Percentiles rank a stretch among this genome's conserved stretches.
phyloP scores from a whole-genome alignment of 2,329 filamentous ascomycete species.

The Macrophomina tecta region DNA sequence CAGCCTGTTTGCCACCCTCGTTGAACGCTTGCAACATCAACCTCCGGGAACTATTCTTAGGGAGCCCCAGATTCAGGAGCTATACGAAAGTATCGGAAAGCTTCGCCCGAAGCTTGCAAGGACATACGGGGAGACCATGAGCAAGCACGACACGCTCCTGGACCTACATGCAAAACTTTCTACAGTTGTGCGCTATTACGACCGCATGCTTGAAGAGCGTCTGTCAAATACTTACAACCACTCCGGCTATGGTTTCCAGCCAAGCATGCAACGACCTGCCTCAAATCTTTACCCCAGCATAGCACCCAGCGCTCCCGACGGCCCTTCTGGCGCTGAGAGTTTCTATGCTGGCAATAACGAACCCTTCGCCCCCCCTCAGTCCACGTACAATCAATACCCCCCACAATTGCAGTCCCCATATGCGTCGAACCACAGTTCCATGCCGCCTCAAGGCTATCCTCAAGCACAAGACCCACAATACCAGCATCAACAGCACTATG shows the following conservation, averaged over 20 bases:
- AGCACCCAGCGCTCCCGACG: constrained; percentile 37
- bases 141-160: constrained; percentile 94
- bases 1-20: constrained; percentile 90
- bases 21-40: constrained; percentile 93
- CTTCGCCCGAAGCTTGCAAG: constrained; percentile 90
- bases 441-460: constrained; percentile 36
- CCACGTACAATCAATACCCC: constrained; percentile 58
- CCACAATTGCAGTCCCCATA: constrained; percentile 51
- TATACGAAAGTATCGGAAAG: constrained; percentile 96
- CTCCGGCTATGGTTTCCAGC: constrained; percentile 48
- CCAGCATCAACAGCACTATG: constrained; percentile 41
- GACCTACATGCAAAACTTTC: constrained; percentile 95
- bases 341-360: constrained; percentile 76
- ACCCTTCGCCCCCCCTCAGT: constrained; percentile 57
- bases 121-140: constrained; percentile 99
- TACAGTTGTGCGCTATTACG: constrained; percentile 95
- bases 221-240: constrained; percentile 91
- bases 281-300: constrained; percentile 75
- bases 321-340: constrained; percentile 70
- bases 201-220: constrained; percentile 95
- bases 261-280: constrained; percentile 44
- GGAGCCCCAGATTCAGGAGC: constrained; percentile 95
- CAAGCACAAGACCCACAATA: constrained; percentile 39
- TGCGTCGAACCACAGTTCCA: constrained; percentile 43
- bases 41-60: constrained; percentile 94